Base-by-base conservation (phyloP, 1,284 basidiomycete genomes). In the Microbotryum silenes-acaulis region DNA sequence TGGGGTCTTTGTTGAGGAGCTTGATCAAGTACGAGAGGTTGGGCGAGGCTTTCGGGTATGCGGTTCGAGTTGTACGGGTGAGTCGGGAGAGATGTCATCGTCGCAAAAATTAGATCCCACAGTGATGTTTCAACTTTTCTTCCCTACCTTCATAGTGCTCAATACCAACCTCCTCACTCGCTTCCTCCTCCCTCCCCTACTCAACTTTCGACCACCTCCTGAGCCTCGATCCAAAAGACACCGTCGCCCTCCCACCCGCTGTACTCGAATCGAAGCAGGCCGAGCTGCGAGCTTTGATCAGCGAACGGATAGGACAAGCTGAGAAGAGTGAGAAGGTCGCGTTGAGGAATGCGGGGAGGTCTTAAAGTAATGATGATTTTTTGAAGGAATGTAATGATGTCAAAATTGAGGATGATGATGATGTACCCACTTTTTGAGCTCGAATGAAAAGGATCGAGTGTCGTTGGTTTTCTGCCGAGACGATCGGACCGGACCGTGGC, bases 201-300 rank as follows among this genome's bases (percentile, higher is more conserved):
- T 84, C 83, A 62, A 80, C 94, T 57, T 82, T 94, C 68, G 91
- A 94, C 75, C 85, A 92, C 73, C 85, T 96, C 20, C 77, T 94
- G 20, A 80, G 81, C 21, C 84, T 86, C 16, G 83, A 85, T 2
- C 79, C 80, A 53, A 78, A 81, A 20, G 69, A 64, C 14, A 61
- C 69, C 23, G 42, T 62, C 16, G 54, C 60, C 14, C 44, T 63
- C 10, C 62, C 69, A 37, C 37, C 58, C 31, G 64, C 59, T 25
- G 64, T 60, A 1, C 54, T 71, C 21, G 54, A 29, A 80, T 82
- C 68, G 78, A 81, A 50, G 79, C 80, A 72, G 60, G 54, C 59
- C 42, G 68, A 74, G 29, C 71, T 76, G 56, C 59, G 59, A 31
- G 62, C 66, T 25, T 72, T 69, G n/a, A 21, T 71, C 16, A 37